Evolutionary conservation across 1,284 basidiomycete species (phyloP).

Genomic region (Irpex rosettiformis): DNA sequence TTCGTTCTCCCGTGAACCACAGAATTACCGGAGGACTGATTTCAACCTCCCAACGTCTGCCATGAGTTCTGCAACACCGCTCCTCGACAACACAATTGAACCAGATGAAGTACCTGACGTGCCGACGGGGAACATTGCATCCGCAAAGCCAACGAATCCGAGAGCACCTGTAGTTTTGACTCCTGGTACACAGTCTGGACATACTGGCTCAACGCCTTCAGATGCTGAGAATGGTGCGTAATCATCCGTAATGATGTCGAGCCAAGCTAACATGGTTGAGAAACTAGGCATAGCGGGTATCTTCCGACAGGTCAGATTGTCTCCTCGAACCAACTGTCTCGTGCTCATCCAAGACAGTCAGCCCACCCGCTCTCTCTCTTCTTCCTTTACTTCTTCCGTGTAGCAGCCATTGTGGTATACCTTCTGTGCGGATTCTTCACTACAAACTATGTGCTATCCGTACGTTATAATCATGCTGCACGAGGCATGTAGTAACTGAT

Average conservation of each 20-base stretch:
- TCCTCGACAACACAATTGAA: conserved; percentile 61
- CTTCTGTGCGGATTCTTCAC: conserved; percentile 85
- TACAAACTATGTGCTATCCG: conserved; percentile 86
- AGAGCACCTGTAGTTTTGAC: conserved; percentile 51
- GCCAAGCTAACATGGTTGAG: no score
- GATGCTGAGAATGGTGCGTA: conserved; percentile 50
- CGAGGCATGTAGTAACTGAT: background rate
- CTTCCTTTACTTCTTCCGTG: conserved; percentile 83
- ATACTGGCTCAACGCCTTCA: conserved; percentile 44
- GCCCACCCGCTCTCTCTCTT: conserved; percentile 83
- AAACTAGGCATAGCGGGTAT: conserved; percentile 66
- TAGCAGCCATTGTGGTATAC: conserved; percentile 83
- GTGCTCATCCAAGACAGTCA: conserved; percentile 42
- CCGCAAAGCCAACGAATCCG: conserved; percentile 25
- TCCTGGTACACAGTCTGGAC: conserved; percentile 42
- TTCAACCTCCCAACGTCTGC: no score
- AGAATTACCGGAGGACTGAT: no score
- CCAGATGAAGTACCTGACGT: conserved; percentile 53
- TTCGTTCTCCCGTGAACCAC: background rate
- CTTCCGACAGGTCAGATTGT: conserved; percentile 58
- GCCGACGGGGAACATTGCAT: conserved; percentile 36
- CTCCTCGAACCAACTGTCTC: background rate
- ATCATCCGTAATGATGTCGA: no score
- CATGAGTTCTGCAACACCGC: conserved; percentile 54
- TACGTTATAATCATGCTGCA: conserved; percentile 34